Evolutionary conservation across 768 basidiomycete genomes (phyloP).

Genomic region (Agaricus blazei): DNA sequence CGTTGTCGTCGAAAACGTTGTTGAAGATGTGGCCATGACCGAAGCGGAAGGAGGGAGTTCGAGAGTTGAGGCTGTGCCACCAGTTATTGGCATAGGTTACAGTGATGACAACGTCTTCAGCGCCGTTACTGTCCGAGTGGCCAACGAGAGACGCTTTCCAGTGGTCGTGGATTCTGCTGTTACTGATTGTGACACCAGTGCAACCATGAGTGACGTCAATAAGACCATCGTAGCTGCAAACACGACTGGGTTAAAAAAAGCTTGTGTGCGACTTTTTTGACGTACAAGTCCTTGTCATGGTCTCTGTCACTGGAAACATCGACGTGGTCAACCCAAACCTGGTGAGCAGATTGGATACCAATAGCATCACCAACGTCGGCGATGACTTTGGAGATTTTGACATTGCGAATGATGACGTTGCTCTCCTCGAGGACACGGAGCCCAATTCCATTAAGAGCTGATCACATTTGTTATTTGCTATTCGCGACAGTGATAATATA

Average conservation of each 20-base stretch:
- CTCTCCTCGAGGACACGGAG: conserved; percentile 35
- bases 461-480: neutral
- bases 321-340: conserved; percentile 43
- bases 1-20: conserved; percentile 37
- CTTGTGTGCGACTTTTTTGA: neutral
- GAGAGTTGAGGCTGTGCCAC: conserved; percentile 37
- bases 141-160: conserved; percentile 41
- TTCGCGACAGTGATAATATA: neutral
- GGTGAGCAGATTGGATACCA: conserved; percentile 31
- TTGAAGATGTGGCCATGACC: conserved; percentile 43
- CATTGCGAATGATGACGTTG: conserved; percentile 46
- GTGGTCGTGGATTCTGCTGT: conserved; percentile 37
- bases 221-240: conserved; percentile 37
- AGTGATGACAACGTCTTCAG: conserved; percentile 32
- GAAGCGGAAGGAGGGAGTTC: conserved; percentile 42
- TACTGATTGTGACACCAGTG: conserved; percentile 37
- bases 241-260: neutral
- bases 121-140: conserved; percentile 33
- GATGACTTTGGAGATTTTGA: conserved; percentile 44
- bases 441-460: conserved; percentile 40
- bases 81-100: conserved; percentile 40
- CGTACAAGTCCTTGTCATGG: conserved; percentile 38
- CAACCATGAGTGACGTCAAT: conserved; percentile 41
- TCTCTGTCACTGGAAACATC: conserved; percentile 41
- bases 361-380: conserved; percentile 41